Percentiles rank a stretch among this genome's conserved stretches.
phyloP scores from a whole-genome alignment of 1,139 yeast species.

The Lodderomyces jiufengensis region DNA sequence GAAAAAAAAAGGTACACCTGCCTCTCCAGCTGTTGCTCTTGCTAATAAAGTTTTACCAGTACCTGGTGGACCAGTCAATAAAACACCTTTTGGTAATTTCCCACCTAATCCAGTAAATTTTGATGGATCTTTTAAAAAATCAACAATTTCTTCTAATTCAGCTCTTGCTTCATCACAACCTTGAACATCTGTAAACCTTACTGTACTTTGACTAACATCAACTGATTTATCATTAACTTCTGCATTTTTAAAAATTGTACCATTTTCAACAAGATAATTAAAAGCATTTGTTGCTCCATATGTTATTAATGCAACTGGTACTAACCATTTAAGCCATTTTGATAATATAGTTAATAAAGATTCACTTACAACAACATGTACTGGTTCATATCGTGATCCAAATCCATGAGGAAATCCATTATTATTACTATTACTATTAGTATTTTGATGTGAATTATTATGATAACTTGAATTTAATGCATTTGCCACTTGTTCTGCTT shows the following conservation, averaged over 20 bases:
- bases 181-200: constrained; percentile 86
- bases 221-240: constrained; percentile 73
- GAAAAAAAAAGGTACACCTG: constrained; percentile 97
- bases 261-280: constrained; percentile 78
- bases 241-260: constrained; percentile 75
- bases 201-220: constrained; percentile 84
- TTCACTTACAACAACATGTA: constrained; percentile 88
- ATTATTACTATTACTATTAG: constrained; percentile 16
- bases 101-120: constrained; percentile 97
- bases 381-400: constrained; percentile 65
- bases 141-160: constrained; percentile 95
- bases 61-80: constrained; percentile 98
- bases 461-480: constrained; percentile 14
- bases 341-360: constrained; percentile 72
- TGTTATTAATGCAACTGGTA: constrained; percentile 70
- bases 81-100: constrained; percentile 92
- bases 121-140: constrained; percentile 91
- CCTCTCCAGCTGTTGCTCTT: constrained; percentile 98
- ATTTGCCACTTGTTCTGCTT: constrained; percentile 61
- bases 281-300: constrained; percentile 75
- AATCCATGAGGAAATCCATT: constrained; percentile 33
- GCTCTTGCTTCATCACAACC: constrained; percentile 99
- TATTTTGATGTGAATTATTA: constrained; percentile 11
- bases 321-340: constrained; percentile 86
- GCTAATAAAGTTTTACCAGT: constrained; percentile 98